phyloP scores from a whole-genome alignment of 495 filamentous ascomycete genomes.

The Neurospora sp. region DNA sequence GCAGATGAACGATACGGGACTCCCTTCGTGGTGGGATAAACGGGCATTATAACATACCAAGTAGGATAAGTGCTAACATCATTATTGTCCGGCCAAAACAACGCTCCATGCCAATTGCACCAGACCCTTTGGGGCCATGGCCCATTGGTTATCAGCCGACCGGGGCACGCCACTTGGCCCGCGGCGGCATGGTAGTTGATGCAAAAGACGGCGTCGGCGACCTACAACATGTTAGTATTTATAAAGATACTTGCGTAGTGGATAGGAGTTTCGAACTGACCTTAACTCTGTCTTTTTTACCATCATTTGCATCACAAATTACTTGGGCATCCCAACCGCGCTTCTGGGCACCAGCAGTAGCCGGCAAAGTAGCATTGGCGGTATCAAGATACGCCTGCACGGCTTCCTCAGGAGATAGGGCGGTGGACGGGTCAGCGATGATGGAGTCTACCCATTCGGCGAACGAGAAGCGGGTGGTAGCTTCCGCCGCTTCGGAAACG shows the following conservation, averaged over 20 bases:
- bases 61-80: not conserved
- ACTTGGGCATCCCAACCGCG: not conserved
- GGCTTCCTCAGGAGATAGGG: not conserved
- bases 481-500: not conserved
- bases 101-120: not conserved
- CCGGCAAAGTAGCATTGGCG: not conserved
- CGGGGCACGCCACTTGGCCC: not conserved
- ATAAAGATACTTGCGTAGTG: not conserved
- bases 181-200: not conserved
- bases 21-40: too few relatives aligned
- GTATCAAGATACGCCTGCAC: not conserved
- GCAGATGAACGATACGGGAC: not conserved
- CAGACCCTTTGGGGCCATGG: not conserved
- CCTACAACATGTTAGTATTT: not conserved
- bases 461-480: not conserved
- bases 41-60: not conserved
- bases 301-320: not conserved
- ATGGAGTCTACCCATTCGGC: not conserved
- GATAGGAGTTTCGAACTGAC: not conserved
- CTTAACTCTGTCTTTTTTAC: rapidly evolving
- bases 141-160: not conserved
- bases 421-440: not conserved
- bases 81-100: not conserved
- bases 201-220: not conserved
- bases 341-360: not conserved